These are phyloP conservation scores for Raddia distichophylla DNA, from an alignment of 176 grass and related monocot species.

Conservation along the genomic window DNA sequence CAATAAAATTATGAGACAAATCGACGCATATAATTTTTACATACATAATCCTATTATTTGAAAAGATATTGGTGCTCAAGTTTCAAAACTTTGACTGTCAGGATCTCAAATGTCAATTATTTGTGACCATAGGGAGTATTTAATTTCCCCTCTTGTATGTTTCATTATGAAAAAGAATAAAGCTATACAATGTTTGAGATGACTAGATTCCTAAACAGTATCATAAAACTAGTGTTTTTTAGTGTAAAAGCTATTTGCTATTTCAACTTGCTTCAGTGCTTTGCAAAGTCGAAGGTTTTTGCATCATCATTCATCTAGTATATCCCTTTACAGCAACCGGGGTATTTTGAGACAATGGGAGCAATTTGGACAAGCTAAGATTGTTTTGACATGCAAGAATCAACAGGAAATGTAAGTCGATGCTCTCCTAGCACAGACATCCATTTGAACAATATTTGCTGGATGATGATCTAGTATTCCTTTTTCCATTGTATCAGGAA, in stretches of 20 bases:
- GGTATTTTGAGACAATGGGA: conserved; percentile 89
- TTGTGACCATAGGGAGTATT: background rate
- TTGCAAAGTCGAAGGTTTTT: background rate
- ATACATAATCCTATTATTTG: too few species aligned
- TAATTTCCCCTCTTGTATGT: background rate
- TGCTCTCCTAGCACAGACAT: background rate
- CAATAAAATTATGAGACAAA: too few species aligned
- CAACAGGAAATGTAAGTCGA: conserved; percentile 88
- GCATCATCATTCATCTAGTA: conserved; percentile 13
- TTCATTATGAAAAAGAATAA: background rate
- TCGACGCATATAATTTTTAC: too few species aligned
- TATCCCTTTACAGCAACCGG: conserved; percentile 61
- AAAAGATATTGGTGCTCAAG: too few species aligned
- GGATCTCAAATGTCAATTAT: too few species aligned
- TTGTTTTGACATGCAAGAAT: conserved; percentile 92
- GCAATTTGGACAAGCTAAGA: conserved; percentile 94
- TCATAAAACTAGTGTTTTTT: background rate
- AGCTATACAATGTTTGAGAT: background rate
- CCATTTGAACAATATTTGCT: conserved; percentile 16
- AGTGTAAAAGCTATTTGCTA: conserved; percentile 14
- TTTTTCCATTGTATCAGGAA: conserved; percentile 55
- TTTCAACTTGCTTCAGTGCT: background rate
- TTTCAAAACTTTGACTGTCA: too few species aligned
- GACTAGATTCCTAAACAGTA: background rate
- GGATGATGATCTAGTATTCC: background rate